Evolutionary conservation across 805 yeast species (phyloP), one percentile per base, ranked within the genome.

Genomic region (Allodekkera sacchari): DNA sequence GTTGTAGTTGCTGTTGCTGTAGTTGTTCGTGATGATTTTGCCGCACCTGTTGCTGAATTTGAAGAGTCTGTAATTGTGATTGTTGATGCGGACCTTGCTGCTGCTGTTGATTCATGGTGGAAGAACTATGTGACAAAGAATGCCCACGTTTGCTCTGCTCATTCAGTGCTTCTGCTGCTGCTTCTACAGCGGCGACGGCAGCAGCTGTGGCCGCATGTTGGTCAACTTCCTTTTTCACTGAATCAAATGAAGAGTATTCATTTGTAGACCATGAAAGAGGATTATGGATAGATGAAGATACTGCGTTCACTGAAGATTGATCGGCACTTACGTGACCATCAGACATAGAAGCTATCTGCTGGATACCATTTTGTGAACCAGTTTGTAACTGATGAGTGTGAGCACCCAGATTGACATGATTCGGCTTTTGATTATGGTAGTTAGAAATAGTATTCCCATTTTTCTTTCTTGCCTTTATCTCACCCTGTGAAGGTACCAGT

Each of bases 401-500:
- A 20, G 22, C 22, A 9, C 10, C 8, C 12, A 13, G 12, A n/a
- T 9, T 8, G 11, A 9, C 22, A 13, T 12, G 31, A 9, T 9
- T 13, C 9, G 7, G 23, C 7, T 23, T 27, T 8, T 18, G 31
- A 10, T 15, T 21, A 7, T 16, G 23, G 11, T 8, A n/a, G n/a
- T 14, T 8, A 8, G 13, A 7, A 14, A 23, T 19, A 19, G 18
- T 20, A 3, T 10, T 17, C 11, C 14, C n/a, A 17, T 25, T 17
- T 18, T 25, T 37, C 37, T 47, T 52, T 29, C 52, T 35, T 35
- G 39, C 41, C 31, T 48, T 49, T 31, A 49, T 34, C 31, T 50
- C 54, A n/a, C 38, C 35, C 16, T 39, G 41, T 5, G 50, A 40
- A 13, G 58, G 55, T 21, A 55, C 58, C 36, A 52, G 35, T 10